These are phyloP conservation scores for Parathielavia hyrcaniae DNA, from an alignment of 495 filamentous ascomycete species.

Conservation along the genomic window DNA sequence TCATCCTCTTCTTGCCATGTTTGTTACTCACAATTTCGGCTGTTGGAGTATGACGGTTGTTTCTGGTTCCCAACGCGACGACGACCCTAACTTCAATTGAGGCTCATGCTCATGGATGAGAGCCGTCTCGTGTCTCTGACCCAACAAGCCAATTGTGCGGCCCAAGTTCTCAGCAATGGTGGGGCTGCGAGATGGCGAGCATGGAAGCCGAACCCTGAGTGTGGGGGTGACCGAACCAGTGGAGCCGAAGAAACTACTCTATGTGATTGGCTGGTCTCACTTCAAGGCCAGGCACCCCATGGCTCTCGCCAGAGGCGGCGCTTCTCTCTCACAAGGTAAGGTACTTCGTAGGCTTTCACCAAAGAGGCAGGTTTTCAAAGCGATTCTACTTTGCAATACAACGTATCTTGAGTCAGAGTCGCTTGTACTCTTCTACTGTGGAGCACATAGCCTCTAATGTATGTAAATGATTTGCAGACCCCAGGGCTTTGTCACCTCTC, in stretches of 20 bases:
- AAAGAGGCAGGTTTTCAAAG: no score
- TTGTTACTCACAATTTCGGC: not conserved
- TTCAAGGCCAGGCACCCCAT: not conserved
- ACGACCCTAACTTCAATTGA: not conserved
- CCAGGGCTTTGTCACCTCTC: no score
- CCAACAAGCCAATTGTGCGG: slow-evolving; percentile 6
- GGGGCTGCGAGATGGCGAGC: not conserved
- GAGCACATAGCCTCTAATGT: no score
- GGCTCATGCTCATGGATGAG: not conserved
- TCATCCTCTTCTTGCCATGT: not conserved
- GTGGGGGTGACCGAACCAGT: not conserved
- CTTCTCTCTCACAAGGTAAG: no score
- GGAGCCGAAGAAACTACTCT: not conserved
- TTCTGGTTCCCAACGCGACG: no score
- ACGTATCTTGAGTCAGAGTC: no score
- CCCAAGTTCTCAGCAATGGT: slow-evolving; percentile 1
- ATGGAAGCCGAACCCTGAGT: not conserved
- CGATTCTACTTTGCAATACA: no score
- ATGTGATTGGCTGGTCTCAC: not conserved
- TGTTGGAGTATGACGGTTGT: no score
- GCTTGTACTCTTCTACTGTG: no score
- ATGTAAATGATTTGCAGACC: no score
- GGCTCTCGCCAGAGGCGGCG: not conserved
- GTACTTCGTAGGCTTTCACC: no score
- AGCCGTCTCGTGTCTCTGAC: not conserved